phyloP scores from a whole-genome alignment of 2,329 filamentous ascomycete species.

The Thelonectria blattea region DNA sequence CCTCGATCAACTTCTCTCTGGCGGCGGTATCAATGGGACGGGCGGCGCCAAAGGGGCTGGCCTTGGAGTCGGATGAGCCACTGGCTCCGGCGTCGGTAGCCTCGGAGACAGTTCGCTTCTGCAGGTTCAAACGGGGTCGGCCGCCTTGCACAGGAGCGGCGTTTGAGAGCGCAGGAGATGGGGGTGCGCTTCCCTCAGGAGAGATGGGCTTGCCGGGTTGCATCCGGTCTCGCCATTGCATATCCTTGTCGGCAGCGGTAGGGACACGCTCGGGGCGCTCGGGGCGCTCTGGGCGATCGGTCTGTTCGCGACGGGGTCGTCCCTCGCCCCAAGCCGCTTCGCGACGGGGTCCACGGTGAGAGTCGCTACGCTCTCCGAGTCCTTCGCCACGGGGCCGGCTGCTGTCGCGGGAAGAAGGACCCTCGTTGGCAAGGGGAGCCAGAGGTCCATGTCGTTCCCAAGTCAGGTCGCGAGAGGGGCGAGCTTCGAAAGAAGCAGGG shows the following conservation, averaged over 20 bases:
- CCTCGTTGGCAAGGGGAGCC: constrained; percentile 69
- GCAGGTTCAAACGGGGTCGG: constrained; percentile 84
- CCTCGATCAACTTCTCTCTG: constrained; percentile 87
- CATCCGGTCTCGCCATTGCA: constrained; percentile 92
- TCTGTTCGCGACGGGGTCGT: constrained; percentile 74
- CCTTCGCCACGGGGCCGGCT: constrained; percentile 53
- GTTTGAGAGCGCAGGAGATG: constrained; percentile 69
- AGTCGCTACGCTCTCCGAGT: constrained; percentile 65
- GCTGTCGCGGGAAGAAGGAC: constrained; percentile 58
- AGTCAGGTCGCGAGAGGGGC: constrained; percentile 74
- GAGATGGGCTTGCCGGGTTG: constrained; percentile 73
- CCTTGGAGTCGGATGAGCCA: constrained; percentile 71
- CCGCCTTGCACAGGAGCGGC: constrained; percentile 57
- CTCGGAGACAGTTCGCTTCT: constrained; percentile 90
- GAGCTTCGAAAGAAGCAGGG: constrained; percentile 59
- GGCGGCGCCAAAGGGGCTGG: constrained; percentile 92
- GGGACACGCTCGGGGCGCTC: constrained; percentile 73
- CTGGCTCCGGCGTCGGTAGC: constrained; percentile 59
- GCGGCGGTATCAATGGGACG: constrained; percentile 92
- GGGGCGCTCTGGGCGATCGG: constrained; percentile 74
- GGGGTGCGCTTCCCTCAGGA: constrained; percentile 76
- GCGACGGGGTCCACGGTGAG: constrained; percentile 66
- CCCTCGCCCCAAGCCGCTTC: constrained; percentile 79
- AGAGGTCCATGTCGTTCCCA: constrained; percentile 97
- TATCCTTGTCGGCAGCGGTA: constrained; percentile 91